A percentile compares a stretch with the other conserved stretches of the same genome.
Conservation (phyloP, 805 yeast species). For the Pichia kluyveri region DNA sequence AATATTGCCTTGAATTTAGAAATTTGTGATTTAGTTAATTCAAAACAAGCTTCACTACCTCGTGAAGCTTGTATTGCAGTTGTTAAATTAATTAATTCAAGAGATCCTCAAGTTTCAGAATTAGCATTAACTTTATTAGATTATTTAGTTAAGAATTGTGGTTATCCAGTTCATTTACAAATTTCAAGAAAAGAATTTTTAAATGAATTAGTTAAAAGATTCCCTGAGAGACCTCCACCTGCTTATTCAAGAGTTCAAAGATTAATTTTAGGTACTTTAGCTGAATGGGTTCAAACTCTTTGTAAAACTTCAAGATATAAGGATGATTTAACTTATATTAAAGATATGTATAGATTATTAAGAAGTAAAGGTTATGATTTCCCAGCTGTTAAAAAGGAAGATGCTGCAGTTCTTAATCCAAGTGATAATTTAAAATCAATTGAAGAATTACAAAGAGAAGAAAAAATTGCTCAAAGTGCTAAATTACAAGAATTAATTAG, state of each 20-base stretch:
- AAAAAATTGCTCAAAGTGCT: constrained; percentile 85
- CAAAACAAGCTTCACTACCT: constrained; percentile 84
- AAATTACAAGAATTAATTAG: constrained; percentile 92
- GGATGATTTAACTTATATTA: constrained; percentile 83
- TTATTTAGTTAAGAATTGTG: constrained; percentile 92
- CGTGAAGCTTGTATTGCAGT: constrained; percentile 87
- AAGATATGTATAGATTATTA: constrained; percentile 91
- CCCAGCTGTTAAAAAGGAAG: constrained; percentile 86
- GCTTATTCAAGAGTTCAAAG: constrained; percentile 78
- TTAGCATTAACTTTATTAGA: constrained; percentile 63
- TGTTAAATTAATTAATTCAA: constrained; percentile 71
- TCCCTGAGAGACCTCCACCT: constrained; percentile 91
- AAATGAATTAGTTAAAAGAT: constrained; percentile 84
- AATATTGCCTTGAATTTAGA: constrained; percentile 82
- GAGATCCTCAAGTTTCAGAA: constrained; percentile 83
- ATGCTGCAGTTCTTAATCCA: constrained; percentile 89
- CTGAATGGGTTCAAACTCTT: constrained; percentile 95
- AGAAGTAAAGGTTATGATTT: constrained; percentile 86
- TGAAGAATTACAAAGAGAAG: constrained; percentile 87
- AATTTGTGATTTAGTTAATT: constrained; percentile 88
- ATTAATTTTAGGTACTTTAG: constrained; percentile 79
- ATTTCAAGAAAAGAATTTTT: constrained; percentile 90
- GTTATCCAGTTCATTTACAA: constrained; percentile 93
- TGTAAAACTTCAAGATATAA: constrained; percentile 84
- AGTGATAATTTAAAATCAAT: constrained; percentile 78